Evolutionary conservation across 1,284 basidiomycete genomes (phyloP).

Genomic region (Ustilago hordei): DNA sequence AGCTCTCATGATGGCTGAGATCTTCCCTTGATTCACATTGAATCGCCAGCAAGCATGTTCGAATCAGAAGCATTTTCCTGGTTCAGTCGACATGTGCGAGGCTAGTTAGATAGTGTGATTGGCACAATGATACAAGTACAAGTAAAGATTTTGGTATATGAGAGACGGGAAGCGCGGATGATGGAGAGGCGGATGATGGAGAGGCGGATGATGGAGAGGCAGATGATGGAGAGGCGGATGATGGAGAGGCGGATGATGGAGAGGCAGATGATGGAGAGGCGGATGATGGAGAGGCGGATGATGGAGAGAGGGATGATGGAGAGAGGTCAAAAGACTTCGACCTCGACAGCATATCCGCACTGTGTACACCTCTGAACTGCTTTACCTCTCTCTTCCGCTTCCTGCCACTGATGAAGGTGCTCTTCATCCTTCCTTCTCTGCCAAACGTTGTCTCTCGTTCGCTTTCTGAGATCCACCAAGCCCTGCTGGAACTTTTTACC

Average conservation of each 20-base stretch:
- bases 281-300: neutral
- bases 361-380: conserved; percentile 48
- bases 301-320: neutral
- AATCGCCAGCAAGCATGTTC: neutral
- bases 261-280: neutral
- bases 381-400: conserved; percentile 37
- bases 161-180: neutral
- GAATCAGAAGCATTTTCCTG: neutral
- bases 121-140: conserved; percentile 7
- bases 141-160: neutral
- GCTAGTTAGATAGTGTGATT: neutral
- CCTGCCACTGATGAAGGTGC: conserved; percentile 63
- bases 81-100: neutral
- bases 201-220: no score
- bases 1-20: conserved; percentile 67
- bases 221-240: no score
- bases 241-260: no score
- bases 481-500: conserved; percentile 78
- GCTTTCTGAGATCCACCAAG: conserved; percentile 57
- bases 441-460: conserved; percentile 64
- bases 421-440: conserved; percentile 61
- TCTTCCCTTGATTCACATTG: conserved; percentile 36
- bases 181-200: no score
- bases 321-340: conserved; percentile 50
- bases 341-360: conserved; percentile 58